Percentiles rank a stretch among this genome's conserved stretches.
Evolutionary conservation across 495 filamentous ascomycete genomes (phyloP).

Genomic region (Penicillium salamii): DNA sequence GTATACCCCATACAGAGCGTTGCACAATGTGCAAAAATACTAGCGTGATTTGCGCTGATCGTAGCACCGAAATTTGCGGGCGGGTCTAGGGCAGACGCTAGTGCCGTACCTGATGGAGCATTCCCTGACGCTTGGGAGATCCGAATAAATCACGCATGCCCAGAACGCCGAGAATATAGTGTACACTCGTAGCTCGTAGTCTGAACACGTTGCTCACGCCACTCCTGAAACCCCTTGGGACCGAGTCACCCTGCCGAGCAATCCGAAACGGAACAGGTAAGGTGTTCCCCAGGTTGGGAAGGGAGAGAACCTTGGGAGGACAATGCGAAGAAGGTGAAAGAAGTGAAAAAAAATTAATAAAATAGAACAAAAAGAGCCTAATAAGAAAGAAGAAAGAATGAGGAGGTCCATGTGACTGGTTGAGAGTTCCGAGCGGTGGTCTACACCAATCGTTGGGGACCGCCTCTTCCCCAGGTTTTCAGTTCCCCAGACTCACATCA

Average conservation of each 20-base stretch:
- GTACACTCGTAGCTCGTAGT: constrained; percentile 1
- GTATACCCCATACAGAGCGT: no score
- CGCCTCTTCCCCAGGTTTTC: constrained; percentile 25
- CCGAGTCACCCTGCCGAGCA: neutral
- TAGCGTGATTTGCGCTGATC: constrained; percentile 6
- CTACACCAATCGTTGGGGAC: constrained; percentile 12
- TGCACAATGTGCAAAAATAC: neutral
- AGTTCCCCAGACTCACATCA: constrained; percentile 21
- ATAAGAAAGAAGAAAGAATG: no score
- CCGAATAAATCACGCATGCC: constrained; percentile 17
- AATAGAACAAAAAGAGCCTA: neutral
- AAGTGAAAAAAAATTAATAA: neutral
- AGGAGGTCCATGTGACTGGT: constrained; percentile 16
- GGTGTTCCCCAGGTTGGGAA: neutral
- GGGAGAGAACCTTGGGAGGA: neutral
- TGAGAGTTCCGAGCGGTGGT: constrained; percentile 20
- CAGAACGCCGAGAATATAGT: constrained; percentile 1
- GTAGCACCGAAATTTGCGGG: constrained; percentile 20
- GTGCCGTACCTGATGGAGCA: constrained; percentile 24
- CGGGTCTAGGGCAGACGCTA: constrained; percentile 17
- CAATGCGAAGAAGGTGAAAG: neutral
- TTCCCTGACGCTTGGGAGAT: constrained; percentile 6
- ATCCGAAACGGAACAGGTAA: neutral
- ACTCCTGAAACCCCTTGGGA: neutral
- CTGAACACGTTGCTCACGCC: neutral